A percentile compares a stretch with the other conserved stretches of the same genome.
Conservation (phyloP, 805 yeast genomes). For the Monosporozyma aerobia region DNA sequence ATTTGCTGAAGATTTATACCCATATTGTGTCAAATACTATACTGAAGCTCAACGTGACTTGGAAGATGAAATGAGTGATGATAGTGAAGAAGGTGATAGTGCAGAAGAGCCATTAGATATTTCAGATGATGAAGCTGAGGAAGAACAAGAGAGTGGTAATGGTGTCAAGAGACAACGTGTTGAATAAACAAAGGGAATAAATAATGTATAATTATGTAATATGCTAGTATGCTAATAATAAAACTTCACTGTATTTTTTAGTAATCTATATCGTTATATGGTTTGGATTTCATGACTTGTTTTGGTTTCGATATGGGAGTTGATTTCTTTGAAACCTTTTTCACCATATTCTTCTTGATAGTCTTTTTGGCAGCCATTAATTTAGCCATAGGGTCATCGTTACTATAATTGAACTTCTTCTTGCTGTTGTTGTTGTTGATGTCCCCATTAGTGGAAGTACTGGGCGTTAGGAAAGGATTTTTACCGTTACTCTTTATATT, state of each 20-base stretch:
- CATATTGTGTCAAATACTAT: slow-evolving; percentile 76
- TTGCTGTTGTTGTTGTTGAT: background rate
- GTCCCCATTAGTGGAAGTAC: background rate
- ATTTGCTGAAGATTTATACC: slow-evolving; percentile 71
- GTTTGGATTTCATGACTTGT: background rate
- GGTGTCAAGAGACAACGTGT: slow-evolving; percentile 3
- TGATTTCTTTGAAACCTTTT: background rate
- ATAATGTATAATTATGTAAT: background rate
- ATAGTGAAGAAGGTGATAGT: slow-evolving; percentile 29
- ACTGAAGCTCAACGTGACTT: slow-evolving; percentile 63
- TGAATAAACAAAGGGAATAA: background rate
- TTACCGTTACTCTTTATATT: background rate
- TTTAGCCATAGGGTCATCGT: slow-evolving; percentile 25
- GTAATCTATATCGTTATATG: background rate
- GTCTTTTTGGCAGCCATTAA: background rate
- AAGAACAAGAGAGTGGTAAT: slow-evolving; percentile 1
- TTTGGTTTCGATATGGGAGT: background rate
- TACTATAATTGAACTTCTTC: slow-evolving; percentile 11
- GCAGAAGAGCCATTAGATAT: slow-evolving; percentile 15
- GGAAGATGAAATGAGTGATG: slow-evolving; percentile 46
- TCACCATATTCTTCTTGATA: slow-evolving; percentile 4
- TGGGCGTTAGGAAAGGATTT: background rate
- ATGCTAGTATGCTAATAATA: background rate
- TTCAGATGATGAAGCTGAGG: slow-evolving; percentile 3
- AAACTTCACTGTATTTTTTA: background rate